Evolutionary conservation across 2,329 filamentous ascomycete species (phyloP).

Genomic region (Fusarium bulbicola): DNA sequence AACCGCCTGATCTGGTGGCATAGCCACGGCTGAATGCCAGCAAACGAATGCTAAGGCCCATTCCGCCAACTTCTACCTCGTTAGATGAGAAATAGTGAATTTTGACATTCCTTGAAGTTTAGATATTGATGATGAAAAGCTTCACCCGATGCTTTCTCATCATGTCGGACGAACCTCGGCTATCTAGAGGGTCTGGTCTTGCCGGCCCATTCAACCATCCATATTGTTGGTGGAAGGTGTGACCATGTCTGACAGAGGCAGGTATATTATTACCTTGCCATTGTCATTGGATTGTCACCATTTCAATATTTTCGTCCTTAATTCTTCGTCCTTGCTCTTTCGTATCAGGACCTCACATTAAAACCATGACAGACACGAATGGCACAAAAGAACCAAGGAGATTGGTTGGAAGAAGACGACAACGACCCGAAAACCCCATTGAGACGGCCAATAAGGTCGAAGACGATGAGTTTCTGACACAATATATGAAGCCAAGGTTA

Average conservation of each 20-base stretch:
- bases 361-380: conserved; percentile 19
- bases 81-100: conserved; percentile 13
- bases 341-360: neutral
- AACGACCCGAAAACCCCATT: conserved; percentile 49
- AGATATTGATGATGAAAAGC: conserved; percentile 29
- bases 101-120: conserved; percentile 7
- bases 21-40: conserved; percentile 46
- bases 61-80: conserved; percentile 38
- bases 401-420: conserved; percentile 22
- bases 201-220: neutral
- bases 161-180: conserved; percentile 32
- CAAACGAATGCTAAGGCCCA: conserved; percentile 41
- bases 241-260: neutral
- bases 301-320: neutral
- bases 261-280: neutral
- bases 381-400: conserved; percentile 7
- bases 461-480: conserved; percentile 58
- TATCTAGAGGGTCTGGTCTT: conserved; percentile 14
- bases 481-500: conserved; percentile 60
- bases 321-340: neutral
- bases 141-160: conserved; percentile 20
- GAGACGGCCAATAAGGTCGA: conserved; percentile 58
- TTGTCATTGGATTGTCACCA: neutral
- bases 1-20: conserved; percentile 44
- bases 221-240: conserved; percentile 26